Conservation (phyloP, 768 basidiomycete genomes). For the Polyporus arcularius region DNA sequence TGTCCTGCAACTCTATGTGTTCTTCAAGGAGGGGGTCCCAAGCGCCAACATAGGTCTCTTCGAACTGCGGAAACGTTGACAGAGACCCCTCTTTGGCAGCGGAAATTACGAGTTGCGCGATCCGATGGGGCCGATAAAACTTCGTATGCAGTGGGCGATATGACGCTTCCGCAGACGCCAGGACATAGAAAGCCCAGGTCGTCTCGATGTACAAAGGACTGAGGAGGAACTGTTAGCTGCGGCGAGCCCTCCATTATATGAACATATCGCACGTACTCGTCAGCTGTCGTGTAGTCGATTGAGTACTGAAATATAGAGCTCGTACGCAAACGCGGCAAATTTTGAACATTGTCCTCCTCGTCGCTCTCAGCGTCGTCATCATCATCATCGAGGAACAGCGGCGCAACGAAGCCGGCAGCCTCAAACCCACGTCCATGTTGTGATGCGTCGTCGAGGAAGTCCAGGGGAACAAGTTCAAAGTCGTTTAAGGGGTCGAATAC, state of each 20-base stretch:
- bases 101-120: conserved; percentile 51
- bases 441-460: conserved; percentile 45
- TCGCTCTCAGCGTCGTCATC: conserved; percentile 42
- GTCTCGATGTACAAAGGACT: conserved; percentile 74
- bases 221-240: neutral
- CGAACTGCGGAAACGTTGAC: conserved; percentile 37
- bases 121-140: conserved; percentile 53
- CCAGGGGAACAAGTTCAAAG: conserved; percentile 50
- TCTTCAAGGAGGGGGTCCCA: conserved; percentile 7
- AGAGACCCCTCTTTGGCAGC: conserved; percentile 34
- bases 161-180: conserved; percentile 45
- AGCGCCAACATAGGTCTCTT: conserved; percentile 12
- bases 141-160: conserved; percentile 47
- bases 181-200: conserved; percentile 60
- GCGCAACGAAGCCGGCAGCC: conserved; percentile 55
- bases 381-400: conserved; percentile 51
- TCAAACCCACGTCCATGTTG: conserved; percentile 40
- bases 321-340: conserved; percentile 41
- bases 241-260: no score
- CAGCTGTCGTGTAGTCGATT: conserved; percentile 50
- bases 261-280: conserved; percentile 46
- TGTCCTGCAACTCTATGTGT: neutral
- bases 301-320: conserved; percentile 42
- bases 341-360: conserved; percentile 29
- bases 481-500: conserved; percentile 57